Evolutionary conservation across 2,329 filamentous ascomycete genomes (phyloP).

Genomic region (Lachnellula occidentalis): DNA sequence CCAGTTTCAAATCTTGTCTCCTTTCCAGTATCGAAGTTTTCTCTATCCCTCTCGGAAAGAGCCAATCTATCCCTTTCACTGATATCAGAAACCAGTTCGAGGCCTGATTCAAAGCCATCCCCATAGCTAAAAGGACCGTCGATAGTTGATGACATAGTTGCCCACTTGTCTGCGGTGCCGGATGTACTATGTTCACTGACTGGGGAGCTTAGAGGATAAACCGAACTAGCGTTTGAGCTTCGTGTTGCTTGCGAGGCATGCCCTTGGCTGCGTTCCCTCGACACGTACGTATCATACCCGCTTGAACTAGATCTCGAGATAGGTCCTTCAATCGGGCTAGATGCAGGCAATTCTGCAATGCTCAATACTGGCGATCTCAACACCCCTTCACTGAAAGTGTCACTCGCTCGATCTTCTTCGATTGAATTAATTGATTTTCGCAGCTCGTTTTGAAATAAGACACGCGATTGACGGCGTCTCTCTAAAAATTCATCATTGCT

Average conservation of each 20-base stretch:
- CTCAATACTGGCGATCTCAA: constrained; percentile 9
- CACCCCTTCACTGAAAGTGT: constrained; percentile 9
- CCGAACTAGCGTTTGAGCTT: constrained; percentile 22
- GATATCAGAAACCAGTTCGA: not conserved
- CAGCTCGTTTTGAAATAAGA: constrained; percentile 24
- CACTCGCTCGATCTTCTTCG: constrained; percentile 16
- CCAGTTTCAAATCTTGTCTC: constrained; percentile 9
- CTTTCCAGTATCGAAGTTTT: not conserved
- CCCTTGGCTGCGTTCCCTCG: constrained; percentile 23
- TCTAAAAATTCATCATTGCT: constrained; percentile 28
- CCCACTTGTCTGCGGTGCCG: constrained; percentile 9
- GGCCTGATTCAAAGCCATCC: not conserved
- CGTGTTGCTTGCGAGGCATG: constrained; percentile 19
- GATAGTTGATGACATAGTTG: constrained; percentile 12
- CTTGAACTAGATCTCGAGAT: constrained; percentile 20
- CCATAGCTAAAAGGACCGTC: not conserved
- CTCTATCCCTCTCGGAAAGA: not conserved
- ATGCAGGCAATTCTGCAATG: constrained; percentile 4
- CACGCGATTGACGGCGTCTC: constrained; percentile 20
- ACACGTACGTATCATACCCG: constrained; percentile 22
- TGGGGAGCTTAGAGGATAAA: constrained; percentile 21
- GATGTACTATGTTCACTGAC: constrained; percentile 15
- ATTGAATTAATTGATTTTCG: constrained; percentile 20
- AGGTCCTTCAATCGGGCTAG: constrained; percentile 20
- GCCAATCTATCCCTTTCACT: not conserved